Conservation (phyloP, 805 yeast species). For the Starmerella geochares region DNA sequence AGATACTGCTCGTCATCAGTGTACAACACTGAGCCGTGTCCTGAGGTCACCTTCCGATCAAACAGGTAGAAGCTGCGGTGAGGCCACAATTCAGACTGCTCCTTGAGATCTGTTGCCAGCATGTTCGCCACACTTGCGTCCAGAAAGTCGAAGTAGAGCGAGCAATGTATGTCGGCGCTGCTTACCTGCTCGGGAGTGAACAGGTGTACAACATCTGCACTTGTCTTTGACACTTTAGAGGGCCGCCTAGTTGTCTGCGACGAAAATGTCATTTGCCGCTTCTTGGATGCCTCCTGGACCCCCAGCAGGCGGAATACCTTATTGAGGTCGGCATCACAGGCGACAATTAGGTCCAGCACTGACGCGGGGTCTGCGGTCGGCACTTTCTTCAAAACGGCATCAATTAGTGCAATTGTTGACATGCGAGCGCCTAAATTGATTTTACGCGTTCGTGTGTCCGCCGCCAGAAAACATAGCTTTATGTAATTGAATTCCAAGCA, state of each 20-base stretch:
- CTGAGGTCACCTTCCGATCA: conserved; percentile 50
- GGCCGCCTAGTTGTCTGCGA: conserved; percentile 7
- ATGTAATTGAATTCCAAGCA: background rate
- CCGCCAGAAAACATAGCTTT: background rate
- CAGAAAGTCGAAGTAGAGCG: conserved; percentile 43
- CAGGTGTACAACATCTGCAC: conserved; percentile 29
- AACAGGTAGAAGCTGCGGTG: conserved; percentile 48
- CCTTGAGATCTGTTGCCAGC: conserved; percentile 37
- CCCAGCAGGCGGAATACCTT: conserved; percentile 36
- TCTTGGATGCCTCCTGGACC: conserved; percentile 11
- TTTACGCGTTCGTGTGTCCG: background rate
- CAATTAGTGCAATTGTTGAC: conserved; percentile 24
- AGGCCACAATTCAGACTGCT: conserved; percentile 36
- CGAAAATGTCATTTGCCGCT: conserved; percentile 22
- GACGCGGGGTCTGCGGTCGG: conserved; percentile 38
- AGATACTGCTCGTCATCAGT: conserved; percentile 24
- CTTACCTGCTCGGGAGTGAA: conserved; percentile 44
- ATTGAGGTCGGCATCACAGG: conserved; percentile 46
- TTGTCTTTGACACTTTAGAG: conserved; percentile 9
- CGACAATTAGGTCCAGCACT: conserved; percentile 42
- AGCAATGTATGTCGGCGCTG: conserved; percentile 37
- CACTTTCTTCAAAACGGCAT: conserved; percentile 29
- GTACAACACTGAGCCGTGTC: conserved; percentile 42
- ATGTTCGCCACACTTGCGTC: conserved; percentile 42
- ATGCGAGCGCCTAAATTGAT: background rate